Evolutionary conservation across 1,284 basidiomycete species (phyloP), one percentile per base, ranked within the genome.

Genomic region (Veloporphyrellus conicus): DNA sequence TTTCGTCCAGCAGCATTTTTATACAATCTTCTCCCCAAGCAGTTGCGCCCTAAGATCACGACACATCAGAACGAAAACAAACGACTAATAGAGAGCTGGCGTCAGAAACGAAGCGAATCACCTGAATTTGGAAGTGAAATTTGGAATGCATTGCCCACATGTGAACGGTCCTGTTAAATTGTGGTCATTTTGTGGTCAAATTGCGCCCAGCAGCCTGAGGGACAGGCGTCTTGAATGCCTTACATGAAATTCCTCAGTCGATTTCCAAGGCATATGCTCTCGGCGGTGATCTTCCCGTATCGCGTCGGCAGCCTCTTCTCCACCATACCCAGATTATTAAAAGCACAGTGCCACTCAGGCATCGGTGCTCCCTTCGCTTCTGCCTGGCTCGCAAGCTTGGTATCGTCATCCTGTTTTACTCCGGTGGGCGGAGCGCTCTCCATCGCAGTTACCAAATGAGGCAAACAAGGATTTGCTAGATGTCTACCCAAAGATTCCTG

Each of bases 81-180:
- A 19, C 2, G 1, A 1, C 23, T 18, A 28, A 22, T 12, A 22
- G 1, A 25, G 36, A n/a, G n/a, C n/a, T n/a, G n/a, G n/a, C n/a
- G n/a, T 32, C 2, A 2, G 1, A 25, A 20, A 22, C 9, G 37
- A 25, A 8, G 22, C 2, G 9, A 48, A 53, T 8, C 6, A 61
- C 56, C 31, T 54, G 46, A 18, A 58, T 10, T 23, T 59, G 49
- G 32, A 58, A 40, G 32, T 42, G 29, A 1, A 58, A n/a, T 32
- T 46, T 57, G 1, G 59, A 61, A 16, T 48, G 47, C 28, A 61
- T 59, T 10, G 59, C 44, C 56, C 56, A 61, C 23, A 48, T 48
- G 23, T 59, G 58, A 28, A 56, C 28, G 1, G 41, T 48, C 34
- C 56, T 58, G 32, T 4, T 10, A 14, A 20, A 23, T 1, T n/a